These are phyloP conservation scores for Paraglomus brasilianum DNA, from an alignment of 192 early-diverging fungal species.

Conservation along the genomic window DNA sequence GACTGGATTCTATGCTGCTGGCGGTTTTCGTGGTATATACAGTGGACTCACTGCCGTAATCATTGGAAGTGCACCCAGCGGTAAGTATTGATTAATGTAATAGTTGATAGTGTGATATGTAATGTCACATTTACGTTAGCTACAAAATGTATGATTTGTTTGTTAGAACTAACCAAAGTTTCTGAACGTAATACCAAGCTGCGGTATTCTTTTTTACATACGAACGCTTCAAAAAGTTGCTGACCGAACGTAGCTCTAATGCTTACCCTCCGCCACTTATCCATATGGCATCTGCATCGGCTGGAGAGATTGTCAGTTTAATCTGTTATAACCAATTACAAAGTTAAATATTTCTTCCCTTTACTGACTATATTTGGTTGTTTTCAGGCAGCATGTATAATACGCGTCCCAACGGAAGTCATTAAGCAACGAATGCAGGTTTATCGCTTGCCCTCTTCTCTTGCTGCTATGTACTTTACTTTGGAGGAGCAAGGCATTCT, in stretches of 20 bases:
- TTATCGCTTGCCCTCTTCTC: conserved; percentile 65
- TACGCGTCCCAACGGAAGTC: conserved; percentile 94
- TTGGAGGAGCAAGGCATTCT: conserved; percentile 66
- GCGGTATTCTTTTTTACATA: conserved; percentile 93
- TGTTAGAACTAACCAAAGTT: too few species aligned
- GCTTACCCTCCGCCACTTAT: conserved; percentile 59
- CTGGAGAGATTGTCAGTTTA: conserved; percentile 79
- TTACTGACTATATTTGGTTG: conserved; percentile 1
- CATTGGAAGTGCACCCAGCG: conserved; percentile 89
- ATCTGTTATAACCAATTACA: not conserved
- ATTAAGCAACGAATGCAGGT: conserved; percentile 96
- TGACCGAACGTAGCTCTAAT: conserved; percentile 42
- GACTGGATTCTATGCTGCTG: conserved; percentile 78
- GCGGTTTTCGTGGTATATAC: conserved; percentile 90
- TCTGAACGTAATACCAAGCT: conserved; percentile 36
- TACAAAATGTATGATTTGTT: too few species aligned
- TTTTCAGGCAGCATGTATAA: conserved; percentile 76
- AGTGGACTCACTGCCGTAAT: conserved; percentile 86
- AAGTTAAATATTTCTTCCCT: not conserved
- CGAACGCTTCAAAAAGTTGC: conserved; percentile 69
- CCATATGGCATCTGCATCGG: conserved; percentile 88
- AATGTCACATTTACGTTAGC: not conserved
- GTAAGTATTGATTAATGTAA: conserved; percentile 42
- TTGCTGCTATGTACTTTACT: conserved; percentile 63
- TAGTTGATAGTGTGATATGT: not conserved